Evolutionary conservation across 2,329 filamentous ascomycete genomes (phyloP), one percentile per base, ranked within the genome.

Genomic region (Xylariaceae sp.): DNA sequence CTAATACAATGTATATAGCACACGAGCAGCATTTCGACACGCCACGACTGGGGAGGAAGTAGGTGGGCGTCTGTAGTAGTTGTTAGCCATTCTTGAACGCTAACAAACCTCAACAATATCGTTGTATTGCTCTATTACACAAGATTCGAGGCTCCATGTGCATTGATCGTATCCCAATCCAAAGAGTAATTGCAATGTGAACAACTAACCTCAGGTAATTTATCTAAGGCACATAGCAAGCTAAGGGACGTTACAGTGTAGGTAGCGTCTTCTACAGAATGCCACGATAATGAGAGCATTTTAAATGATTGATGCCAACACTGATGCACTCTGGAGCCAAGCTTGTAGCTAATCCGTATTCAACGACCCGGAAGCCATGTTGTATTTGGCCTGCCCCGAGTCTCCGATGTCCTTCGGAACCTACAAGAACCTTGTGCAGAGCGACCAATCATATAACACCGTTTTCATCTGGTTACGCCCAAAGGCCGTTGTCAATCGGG

Each of bases 1-100:
- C 58, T 69, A 69, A 68, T 69, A 59, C 47, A 57, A 62, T 67
- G 63, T 65, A 67, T 55, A 65, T 64, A 62, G 55, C 27, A 43
- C 47, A 53, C 25, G 52, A 56, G 54, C 49, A 59, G 44, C 40
- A 50, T 50, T 51, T 49, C 39, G 10, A 22, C 42, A 25, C 42
- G 46, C 21, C 22, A 45, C 14, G 52, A 45, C 46, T 47, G 33
- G 42, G 46, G 49, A 46, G 22, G 41, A 38, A 38, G 42, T 47
- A 21, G 47, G 37, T 41, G 43, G 37, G 43, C 36, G 50, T 47
- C 45, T 22, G 54, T 34, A 50, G 53, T 45, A 55, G 52, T 55
- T 55, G 54, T 55, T 47, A 56, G 55, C 55, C 49, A 55, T 54
- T 52, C 53, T 47, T 42, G 44, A 45, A 54, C 57, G 48, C 57